Conservation (phyloP, 441 rosid species). For the Croton setiger region DNA sequence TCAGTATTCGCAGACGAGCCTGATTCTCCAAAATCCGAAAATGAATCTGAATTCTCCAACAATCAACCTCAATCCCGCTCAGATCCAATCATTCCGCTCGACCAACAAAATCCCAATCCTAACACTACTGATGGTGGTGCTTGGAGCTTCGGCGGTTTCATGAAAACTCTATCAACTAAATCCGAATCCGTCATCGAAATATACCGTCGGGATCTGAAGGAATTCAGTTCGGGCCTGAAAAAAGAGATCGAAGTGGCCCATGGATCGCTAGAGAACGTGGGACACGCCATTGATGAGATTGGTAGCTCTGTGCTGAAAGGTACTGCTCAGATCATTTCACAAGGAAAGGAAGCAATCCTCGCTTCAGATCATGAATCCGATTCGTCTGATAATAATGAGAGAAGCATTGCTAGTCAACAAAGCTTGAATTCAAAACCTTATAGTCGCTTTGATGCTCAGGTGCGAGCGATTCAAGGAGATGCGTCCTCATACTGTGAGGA, state of each 20-base stretch:
- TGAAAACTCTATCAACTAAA: conserved; percentile 56
- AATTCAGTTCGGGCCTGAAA: conserved; percentile 77
- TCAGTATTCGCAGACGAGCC: conserved; percentile 68
- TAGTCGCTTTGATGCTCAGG: conserved; percentile 60
- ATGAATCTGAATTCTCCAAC: conserved; percentile 30
- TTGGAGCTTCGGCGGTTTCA: conserved; percentile 71
- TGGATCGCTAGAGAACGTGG: conserved; percentile 69
- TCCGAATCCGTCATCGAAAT: conserved; percentile 81
- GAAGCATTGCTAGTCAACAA: neutral
- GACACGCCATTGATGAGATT: conserved; percentile 66
- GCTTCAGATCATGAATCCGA: conserved; percentile 61
- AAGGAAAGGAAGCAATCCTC: conserved; percentile 76
- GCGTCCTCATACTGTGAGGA: conserved; percentile 41
- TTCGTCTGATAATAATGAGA: conserved; percentile 28
- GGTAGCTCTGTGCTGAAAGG: conserved; percentile 67
- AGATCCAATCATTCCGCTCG: conserved; percentile 7
- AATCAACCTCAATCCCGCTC: conserved; percentile 1
- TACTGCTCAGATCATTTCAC: conserved; percentile 83
- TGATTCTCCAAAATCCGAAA: conserved; percentile 23
- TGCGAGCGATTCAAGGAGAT: conserved; percentile 50
- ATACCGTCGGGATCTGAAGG: conserved; percentile 84
- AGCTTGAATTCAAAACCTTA: conserved; percentile 22
- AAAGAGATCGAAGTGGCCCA: conserved; percentile 96
- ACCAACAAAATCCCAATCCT: conserved; percentile 13
- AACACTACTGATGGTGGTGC: neutral